Evolutionary conservation across 2,329 filamentous ascomycete species (phyloP).

Genomic region (Paracoccidioides brasiliensis): DNA sequence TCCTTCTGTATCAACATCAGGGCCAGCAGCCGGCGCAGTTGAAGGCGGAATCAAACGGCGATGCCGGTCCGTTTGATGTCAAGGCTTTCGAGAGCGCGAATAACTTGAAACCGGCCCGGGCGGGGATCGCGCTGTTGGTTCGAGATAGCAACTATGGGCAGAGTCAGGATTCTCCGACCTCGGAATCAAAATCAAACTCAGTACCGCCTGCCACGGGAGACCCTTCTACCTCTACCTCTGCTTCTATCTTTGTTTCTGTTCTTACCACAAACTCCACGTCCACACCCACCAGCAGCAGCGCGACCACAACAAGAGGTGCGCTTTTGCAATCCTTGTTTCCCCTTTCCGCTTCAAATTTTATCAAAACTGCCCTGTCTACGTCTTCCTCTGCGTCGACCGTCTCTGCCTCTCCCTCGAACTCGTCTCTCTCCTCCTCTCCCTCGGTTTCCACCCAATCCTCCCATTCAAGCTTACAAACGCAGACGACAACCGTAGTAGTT

Average conservation of each 20-base stretch:
- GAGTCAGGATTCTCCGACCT: not conserved
- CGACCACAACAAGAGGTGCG: too few relatives aligned
- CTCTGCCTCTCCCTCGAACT: not conserved
- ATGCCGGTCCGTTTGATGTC: not conserved
- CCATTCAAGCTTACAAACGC: not conserved
- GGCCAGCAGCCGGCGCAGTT: not conserved
- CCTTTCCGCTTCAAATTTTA: too few relatives aligned
- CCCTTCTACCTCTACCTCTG: not conserved
- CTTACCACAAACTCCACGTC: too few relatives aligned
- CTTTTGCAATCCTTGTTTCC: too few relatives aligned
- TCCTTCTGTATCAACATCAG: conserved; percentile 6
- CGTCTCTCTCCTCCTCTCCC: not conserved
- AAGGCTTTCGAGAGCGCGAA: conserved; percentile 1
- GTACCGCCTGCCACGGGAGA: not conserved
- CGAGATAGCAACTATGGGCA: not conserved
- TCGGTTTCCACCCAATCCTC: not conserved
- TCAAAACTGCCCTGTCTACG: too few relatives aligned
- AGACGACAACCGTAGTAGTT: not conserved
- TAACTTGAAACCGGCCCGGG: not conserved
- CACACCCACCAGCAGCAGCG: too few relatives aligned
- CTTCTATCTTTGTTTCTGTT: too few relatives aligned
- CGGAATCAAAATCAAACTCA: not conserved
- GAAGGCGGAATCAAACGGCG: not conserved
- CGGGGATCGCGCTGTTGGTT: not conserved
- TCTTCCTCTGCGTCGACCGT: not conserved